Evolutionary conservation across 2,329 filamentous ascomycete species (phyloP), one percentile per base, ranked within the genome.

Genomic region (Mollisiaceae sp.): DNA sequence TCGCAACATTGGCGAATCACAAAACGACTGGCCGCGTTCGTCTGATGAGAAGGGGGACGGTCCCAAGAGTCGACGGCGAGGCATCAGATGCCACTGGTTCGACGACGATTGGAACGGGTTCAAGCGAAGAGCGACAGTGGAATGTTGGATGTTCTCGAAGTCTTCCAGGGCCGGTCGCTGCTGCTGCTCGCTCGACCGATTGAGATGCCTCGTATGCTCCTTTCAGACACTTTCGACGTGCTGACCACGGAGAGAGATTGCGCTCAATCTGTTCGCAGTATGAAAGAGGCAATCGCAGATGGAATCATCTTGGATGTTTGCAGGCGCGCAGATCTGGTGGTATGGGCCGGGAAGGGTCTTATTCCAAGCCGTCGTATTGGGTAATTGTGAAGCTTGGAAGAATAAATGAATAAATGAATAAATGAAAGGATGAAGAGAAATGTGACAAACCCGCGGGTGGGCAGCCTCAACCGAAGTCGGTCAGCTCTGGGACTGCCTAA

Each of bases 1-100:
- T 71, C 69, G 69, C 63, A 54, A 68, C 58, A 57, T 57, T 58
- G 64, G 62, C 69, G 62, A 71, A 71, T 71, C 62, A 65, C 9
- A 45, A 56, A n/a, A n/a, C 20, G 22, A 36, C 45, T 54, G 12
- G 35, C 24, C 47, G 36, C 20, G 11, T 27, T 39, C 39, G 27
- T 58, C 60, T 54, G 47, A 41, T 38, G 36, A 35, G 18, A 41
- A 41, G 52, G 24, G 22, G 36, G 24, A n/a, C 9, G 38, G n/a
- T 43, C 36, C 35, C 45, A 50, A 55, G 3, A 20, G 52, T 20
- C 15, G 27, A 55, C 43, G 60, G 50, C 41, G 52, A 62, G 41
- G 14, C 18, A 15, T 9, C 50, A 45, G 12, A 11, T 39, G 15
- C 55, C 32, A 57, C 24, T 57, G 18, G 55, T 11, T 20, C 18